Base-by-base conservation (phyloP, 306 rosid species). In the Pterocarpus macrocarpus region DNA sequence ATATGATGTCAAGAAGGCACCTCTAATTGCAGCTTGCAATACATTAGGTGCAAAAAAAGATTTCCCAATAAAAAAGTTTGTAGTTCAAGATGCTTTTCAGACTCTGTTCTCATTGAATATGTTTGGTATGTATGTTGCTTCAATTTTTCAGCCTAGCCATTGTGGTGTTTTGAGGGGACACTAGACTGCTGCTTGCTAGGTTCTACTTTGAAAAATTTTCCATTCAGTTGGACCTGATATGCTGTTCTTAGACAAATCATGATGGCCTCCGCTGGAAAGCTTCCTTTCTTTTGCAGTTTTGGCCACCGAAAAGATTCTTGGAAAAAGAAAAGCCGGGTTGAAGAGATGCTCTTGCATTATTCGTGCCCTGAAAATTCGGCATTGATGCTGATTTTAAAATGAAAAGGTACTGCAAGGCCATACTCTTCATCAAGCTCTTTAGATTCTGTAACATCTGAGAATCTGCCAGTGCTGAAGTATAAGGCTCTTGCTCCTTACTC, bases 321-420 rank as follows among this genome's bases (percentile, higher is more conserved):
- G 39, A 47, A 16, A 64, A 35, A 49, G 6, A 58, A 74, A 66
- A 41, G 10, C 17, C 58, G 35, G 14, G 36, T 52, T 80, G 68
- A 73, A 30, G 45, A 63, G 70, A 75, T 56, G 5, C 67, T 74
- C 70, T 65, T 17, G 17, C 67, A 22, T 52, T 14, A 61, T 58
- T 69, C 5, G 11, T 79, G 36, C 7, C 61, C 59, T 47, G 67
- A 41, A 76, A 68, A 36, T 59, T 62, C 57, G 64, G 52, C 57
- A 39, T 59, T 33, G 58, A 59, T 69, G 67, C 58, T 76, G 82
- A 82, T 76, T 75, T 38, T 57, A 68, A 71, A 34, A 16, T 15
- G 58, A 76, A 57, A 68, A 67, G 47, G 50, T 14, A 38, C 49
- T 39, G 49, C 44, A 82, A 76, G 38, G 86, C 50, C 82, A 76